Percentiles rank a stretch among this genome's conserved stretches.
Evolutionary conservation across 2,329 filamentous ascomycete species (phyloP).

Genomic region (Penicillium sp.): DNA sequence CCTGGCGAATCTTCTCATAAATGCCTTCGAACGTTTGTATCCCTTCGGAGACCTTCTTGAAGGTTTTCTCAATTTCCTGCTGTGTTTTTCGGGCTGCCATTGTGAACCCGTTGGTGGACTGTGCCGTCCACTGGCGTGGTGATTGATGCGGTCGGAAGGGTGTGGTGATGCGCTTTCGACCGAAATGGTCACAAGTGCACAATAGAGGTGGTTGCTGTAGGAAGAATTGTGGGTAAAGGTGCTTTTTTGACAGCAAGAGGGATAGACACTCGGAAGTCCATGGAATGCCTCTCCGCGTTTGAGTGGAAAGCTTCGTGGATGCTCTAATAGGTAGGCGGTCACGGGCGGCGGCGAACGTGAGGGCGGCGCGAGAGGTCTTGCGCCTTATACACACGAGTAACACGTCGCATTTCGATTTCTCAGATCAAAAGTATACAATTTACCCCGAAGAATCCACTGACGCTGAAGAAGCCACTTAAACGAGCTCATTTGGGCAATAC

Average conservation of each 20-base stretch:
- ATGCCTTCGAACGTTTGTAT: constrained; percentile 89
- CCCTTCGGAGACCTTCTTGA: constrained; percentile 96
- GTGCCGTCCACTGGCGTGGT: constrained; percentile 20
- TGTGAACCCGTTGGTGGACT: constrained; percentile 29
- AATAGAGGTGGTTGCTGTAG: neutral
- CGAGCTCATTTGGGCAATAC: neutral
- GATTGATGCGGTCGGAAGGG: constrained; percentile 15
- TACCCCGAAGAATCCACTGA: neutral
- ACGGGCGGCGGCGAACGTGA: constrained; percentile 1
- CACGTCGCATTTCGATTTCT: neutral
- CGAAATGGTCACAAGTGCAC: constrained; percentile 1
- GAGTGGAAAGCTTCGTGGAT: constrained; percentile 22
- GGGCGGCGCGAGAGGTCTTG: neutral
- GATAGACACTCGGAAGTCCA: constrained; percentile 11
- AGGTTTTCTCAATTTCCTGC: constrained; percentile 98
- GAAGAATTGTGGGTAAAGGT: constrained; percentile 1
- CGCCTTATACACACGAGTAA: neutral
- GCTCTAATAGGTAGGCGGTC: constrained; percentile 22
- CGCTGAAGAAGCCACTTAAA: neutral
- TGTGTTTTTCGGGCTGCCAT: constrained; percentile 97
- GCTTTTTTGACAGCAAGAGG: constrained; percentile 8
- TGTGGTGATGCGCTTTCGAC: constrained; percentile 11
- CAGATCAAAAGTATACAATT: neutral
- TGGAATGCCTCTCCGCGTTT: constrained; percentile 17
- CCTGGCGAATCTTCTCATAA: constrained; percentile 95